Evolutionary conservation across 306 rosid genomes (phyloP), one percentile per base, ranked within the genome.

Genomic region (Sicyos baderoa): DNA sequence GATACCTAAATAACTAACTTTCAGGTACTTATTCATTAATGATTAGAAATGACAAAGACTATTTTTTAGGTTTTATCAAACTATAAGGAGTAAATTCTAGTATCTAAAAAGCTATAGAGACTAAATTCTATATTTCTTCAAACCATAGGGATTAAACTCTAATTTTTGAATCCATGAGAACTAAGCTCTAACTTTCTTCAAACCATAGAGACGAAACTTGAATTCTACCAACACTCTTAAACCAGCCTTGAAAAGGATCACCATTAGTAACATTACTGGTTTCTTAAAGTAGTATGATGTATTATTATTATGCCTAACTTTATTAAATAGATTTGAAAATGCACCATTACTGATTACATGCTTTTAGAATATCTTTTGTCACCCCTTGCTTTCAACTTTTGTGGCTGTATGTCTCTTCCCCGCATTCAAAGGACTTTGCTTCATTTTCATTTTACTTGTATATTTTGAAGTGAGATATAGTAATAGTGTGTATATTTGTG

Each of bases 391-490:
- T 16, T 59, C 65, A 62, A 40, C 68, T 35, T 62, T 62, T 62
- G 49, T 62, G 68, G 68, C 27, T 5, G 48, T n/a, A 62, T 62
- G 68, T 62, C 68, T 62, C 50, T 35, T 62, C 50, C 48, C 37
- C 10, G 16, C 50, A 9, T 3, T 35, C 8, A 35, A 0, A 62
- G 68, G 15, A n/a, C 27, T 62, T 4, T 37, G 8, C 50, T 10
- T 62, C 50, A n/a, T 62, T 62, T n/a, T 62, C 68, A 62, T 27
- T 59, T 59, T 6, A 62, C 50, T 35, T 9, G n/a, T 37, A 35
- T 50, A 62, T 35, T 62, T 16, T 27, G 62, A 56, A 56, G 62
- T 56, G 37, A 56, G 23, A 53, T 17, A 53, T 9, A 14, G 17
- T 25, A 62, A 37, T 37, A 17, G 68, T 37, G 27, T 62, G n/a